Evolutionary conservation across 495 filamentous ascomycete genomes (phyloP).

Genomic region (Lasiosphaeria miniovina): DNA sequence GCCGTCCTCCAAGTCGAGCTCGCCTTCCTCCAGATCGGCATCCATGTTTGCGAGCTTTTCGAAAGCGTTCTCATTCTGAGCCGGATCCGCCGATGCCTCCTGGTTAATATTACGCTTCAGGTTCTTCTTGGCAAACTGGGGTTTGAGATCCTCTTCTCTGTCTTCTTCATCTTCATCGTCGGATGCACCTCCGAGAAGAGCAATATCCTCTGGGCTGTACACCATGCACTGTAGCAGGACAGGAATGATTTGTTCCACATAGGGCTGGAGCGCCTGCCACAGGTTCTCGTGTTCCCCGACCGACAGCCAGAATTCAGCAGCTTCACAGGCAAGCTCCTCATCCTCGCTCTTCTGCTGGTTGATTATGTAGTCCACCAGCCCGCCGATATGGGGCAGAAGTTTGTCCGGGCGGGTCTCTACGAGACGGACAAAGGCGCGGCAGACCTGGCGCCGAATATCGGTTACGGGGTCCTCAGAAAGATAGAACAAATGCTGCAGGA

Average conservation of each 20-base stretch:
- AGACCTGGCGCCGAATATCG: conserved; percentile 86
- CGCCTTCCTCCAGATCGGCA: conserved; percentile 84
- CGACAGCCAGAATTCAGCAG: conserved; percentile 96
- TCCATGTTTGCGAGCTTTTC: conserved; percentile 53
- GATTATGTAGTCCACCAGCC: conserved; percentile 90
- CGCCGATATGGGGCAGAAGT: conserved; percentile 82
- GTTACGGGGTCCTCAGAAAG: conserved; percentile 70
- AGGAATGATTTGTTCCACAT: conserved; percentile 81
- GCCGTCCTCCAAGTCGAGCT: conserved; percentile 75
- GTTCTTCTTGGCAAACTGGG: conserved; percentile 78
- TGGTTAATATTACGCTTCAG: conserved; percentile 48
- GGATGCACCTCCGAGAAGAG: conserved; percentile 72
- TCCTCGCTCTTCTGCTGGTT: conserved; percentile 85
- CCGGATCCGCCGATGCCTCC: conserved; percentile 53
- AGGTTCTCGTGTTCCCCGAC: conserved; percentile 83
- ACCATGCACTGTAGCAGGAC: conserved; percentile 94
- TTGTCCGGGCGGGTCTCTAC: conserved; percentile 89
- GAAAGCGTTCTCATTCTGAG: conserved; percentile 46
- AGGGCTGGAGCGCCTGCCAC: conserved; percentile 67
- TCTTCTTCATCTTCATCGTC: conserved; percentile 94
- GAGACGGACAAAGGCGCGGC: conserved; percentile 86
- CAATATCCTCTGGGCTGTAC: conserved; percentile 90
- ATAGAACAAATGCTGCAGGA: conserved; percentile 77
- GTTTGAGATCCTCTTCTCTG: conserved; percentile 85
- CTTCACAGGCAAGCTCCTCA: conserved; percentile 87